Percentiles rank a stretch among this genome's conserved stretches.
phyloP scores from a whole-genome alignment of 1,284 basidiomycete genomes.

The Cystobasidium sp. region DNA sequence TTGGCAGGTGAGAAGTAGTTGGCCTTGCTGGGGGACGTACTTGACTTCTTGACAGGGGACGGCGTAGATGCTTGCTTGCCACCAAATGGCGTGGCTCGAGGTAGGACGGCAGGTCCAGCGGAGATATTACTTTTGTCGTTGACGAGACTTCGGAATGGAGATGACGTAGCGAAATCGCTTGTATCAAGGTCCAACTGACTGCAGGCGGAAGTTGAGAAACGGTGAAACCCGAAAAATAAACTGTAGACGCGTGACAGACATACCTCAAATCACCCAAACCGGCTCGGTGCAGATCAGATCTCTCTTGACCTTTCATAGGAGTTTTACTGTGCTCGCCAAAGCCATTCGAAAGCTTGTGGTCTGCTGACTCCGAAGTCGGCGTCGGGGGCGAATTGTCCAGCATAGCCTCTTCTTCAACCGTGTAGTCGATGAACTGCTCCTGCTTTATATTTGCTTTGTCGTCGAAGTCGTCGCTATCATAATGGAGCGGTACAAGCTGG shows the following conservation, averaged over 20 bases:
- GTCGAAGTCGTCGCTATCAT: constrained; percentile 10
- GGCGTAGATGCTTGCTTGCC: constrained; percentile 17
- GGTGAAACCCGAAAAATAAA: not conserved
- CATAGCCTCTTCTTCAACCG: constrained; percentile 5
- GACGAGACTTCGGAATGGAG: not conserved
- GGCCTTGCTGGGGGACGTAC: constrained; percentile 22
- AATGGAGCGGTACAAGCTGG: constrained; percentile 35
- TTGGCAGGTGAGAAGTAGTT: constrained; percentile 42
- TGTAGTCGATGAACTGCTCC: not conserved
- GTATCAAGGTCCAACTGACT: not conserved
- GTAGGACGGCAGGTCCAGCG: constrained; percentile 1
- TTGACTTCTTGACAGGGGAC: constrained; percentile 18
- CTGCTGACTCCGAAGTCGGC: not conserved
- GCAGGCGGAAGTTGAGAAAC: not conserved
- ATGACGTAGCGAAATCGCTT: not conserved
- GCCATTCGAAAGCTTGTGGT: not conserved
- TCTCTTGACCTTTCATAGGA: not conserved
- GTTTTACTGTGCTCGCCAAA: no score
- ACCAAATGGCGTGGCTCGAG: not conserved
- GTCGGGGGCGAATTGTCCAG: constrained; percentile 22
- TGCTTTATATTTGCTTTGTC: not conserved
- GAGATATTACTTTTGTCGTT: no score
- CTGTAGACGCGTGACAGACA: not conserved
- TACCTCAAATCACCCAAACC: constrained; percentile 13
- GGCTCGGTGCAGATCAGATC: not conserved